Evolutionary conservation across 192 early-diverging fungal genomes (phyloP), one percentile per base, ranked within the genome.

Genomic region (Funneliformis geosporum): DNA sequence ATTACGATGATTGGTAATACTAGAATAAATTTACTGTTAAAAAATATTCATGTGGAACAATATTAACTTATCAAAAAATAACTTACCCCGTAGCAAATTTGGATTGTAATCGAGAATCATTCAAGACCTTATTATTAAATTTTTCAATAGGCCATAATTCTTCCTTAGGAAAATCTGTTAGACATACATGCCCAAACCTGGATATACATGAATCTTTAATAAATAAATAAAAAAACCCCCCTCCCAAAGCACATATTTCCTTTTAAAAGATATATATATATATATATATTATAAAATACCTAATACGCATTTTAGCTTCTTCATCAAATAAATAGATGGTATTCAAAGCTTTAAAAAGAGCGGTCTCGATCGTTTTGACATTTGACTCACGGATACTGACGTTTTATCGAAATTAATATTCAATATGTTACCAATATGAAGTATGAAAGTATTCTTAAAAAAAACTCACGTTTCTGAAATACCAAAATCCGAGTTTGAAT

Each of bases 151-250:
- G 14, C 65, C 25, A 78, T 70, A 70, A 79, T 16, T 9, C 18
- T 55, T 81, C 70, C 5, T 70, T 80, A 4, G 82, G 80, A 39
- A 83, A 85, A 75, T 82, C 60, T 8, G 83, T 76, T 12, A 87
- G 44, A 70, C 77, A 82, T 18, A 85, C 77, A 21, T 85, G 84
- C 33, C 86, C 86, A 82, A 84, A 83, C 2, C 82, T 83, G 28
- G 23, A 61, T 33, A 42, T 44, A 43, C 8, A 12, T 12, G 40
- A 70, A 43, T 39, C 3, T 39, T 39, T 27, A 27, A 70, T 50
- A 16, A 47, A 47, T 47, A 47, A 47, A 47, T 47, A 47, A 47
- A n/a, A n/a, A n/a, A n/a, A n/a, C n/a, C n/a, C n/a, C n/a, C n/a
- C n/a, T n/a, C 12, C 0, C 12, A 33, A 33, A 47, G 46, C 46